Percentiles rank a stretch among this genome's conserved stretches.
Evolutionary conservation across 2,329 filamentous ascomycete genomes (phyloP).

Genomic region (Daldinia eschscholtzii): DNA sequence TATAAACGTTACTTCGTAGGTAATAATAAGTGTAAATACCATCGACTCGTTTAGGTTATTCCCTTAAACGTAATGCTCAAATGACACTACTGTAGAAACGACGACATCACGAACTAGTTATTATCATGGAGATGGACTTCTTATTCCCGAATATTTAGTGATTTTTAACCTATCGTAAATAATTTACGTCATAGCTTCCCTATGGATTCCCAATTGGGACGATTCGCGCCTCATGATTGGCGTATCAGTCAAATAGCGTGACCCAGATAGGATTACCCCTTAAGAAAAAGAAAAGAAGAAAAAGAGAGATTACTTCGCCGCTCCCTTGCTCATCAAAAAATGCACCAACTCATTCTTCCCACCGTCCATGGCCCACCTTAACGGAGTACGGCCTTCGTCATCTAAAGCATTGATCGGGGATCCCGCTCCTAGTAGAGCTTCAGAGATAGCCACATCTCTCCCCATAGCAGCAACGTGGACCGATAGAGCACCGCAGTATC

Average conservation of each 20-base stretch:
- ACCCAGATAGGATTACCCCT: background rate
- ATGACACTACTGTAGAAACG: no score
- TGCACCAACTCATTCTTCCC: slow-evolving; percentile 41
- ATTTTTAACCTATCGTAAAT: background rate
- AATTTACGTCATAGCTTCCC: slow-evolving; percentile 8
- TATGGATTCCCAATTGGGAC: slow-evolving; percentile 23
- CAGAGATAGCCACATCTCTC: slow-evolving; percentile 35
- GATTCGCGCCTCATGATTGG: slow-evolving; percentile 25
- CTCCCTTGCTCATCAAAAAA: slow-evolving; percentile 43
- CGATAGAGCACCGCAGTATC: slow-evolving; percentile 42
- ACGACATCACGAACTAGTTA: no score
- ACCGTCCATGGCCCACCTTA: slow-evolving; percentile 43
- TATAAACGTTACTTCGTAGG: no score
- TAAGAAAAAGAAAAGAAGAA: background rate
- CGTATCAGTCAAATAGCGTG: background rate
- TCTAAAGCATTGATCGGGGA: slow-evolving; percentile 41
- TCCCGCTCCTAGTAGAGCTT: slow-evolving; percentile 37
- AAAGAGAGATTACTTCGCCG: slow-evolving; percentile 22
- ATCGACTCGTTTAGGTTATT: background rate
- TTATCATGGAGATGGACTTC: slow-evolving; percentile 1
- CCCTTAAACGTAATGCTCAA: background rate
- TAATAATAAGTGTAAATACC: background rate
- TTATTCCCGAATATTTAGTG: background rate
- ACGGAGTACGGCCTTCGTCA: slow-evolving; percentile 42
- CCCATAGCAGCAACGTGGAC: slow-evolving; percentile 46